Evolutionary conservation across 148 eudicot genomes (phyloP).

Genomic region (Rhododendron griersonianum): DNA sequence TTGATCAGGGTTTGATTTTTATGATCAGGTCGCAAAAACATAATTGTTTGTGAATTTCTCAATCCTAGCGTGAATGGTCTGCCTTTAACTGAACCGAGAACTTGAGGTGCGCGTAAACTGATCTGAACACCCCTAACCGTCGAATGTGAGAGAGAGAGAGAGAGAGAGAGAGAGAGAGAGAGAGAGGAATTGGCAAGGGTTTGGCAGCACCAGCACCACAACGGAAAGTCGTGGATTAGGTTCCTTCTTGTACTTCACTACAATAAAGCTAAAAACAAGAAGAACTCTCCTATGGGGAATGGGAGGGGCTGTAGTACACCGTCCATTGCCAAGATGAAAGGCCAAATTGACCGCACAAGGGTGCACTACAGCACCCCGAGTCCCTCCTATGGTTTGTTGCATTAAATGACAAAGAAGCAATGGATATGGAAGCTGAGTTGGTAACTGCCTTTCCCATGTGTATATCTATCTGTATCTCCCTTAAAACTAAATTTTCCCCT

Average conservation of each 20-base stretch:
- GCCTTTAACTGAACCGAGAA: fast-evolving
- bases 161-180: too few species aligned
- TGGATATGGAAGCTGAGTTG: conserved; percentile 36
- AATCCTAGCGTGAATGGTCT: not conserved
- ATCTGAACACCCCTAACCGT: fast-evolving
- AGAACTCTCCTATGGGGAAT: conserved; percentile 9
- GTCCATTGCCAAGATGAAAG: too few species aligned
- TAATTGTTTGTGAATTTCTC: not conserved
- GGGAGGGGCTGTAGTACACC: too few species aligned
- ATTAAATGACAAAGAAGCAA: conserved; percentile 34
- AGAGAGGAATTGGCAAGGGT: conserved; percentile 6
- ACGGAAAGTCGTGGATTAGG: conserved; percentile 37
- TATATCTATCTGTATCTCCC: not conserved
- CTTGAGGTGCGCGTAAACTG: not conserved
- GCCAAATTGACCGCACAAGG: too few species aligned
- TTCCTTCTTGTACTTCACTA: conserved; percentile 11
- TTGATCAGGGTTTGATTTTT: not conserved
- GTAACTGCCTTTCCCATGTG: conserved; percentile 23
- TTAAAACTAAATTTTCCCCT: not conserved
- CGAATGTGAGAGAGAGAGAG: not conserved
- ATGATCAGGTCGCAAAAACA: not conserved
- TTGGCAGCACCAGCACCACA: conserved; percentile 37
- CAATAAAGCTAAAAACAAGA: not conserved
- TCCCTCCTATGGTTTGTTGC: conserved; percentile 29
- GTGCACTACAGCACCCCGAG: too few species aligned